A percentile compares a stretch with the other conserved stretches of the same genome.
phyloP scores from a whole-genome alignment of 495 filamentous ascomycete species.

The Penicillium goetzii region DNA sequence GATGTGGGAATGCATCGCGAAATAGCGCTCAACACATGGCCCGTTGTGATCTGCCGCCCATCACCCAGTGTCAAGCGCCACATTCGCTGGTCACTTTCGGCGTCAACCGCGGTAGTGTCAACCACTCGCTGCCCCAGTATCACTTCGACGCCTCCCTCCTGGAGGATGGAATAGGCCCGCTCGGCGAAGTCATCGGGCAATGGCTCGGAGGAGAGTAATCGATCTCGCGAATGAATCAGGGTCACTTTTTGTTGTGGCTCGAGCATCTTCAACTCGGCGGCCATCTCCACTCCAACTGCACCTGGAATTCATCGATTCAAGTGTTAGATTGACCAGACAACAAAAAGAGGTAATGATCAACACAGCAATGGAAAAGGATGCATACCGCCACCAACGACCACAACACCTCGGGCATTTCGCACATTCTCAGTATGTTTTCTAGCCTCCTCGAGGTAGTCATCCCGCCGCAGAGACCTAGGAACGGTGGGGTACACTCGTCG shows the following conservation, averaged over 20 bases:
- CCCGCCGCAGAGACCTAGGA: slow-evolving; percentile 56
- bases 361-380: slow-evolving; percentile 14
- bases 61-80: slow-evolving; percentile 59
- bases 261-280: slow-evolving; percentile 64
- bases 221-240: slow-evolving; percentile 66
- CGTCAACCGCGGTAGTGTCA: slow-evolving; percentile 33
- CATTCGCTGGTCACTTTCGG: slow-evolving; percentile 43
- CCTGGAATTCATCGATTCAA: slow-evolving; percentile 35
- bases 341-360: slow-evolving; percentile 2
- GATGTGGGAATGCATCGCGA: slow-evolving; percentile 59
- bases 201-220: slow-evolving; percentile 67
- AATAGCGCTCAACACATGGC: slow-evolving; percentile 63
- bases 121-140: slow-evolving; percentile 56
- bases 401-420: slow-evolving; percentile 45
- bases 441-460: slow-evolving; percentile 61
- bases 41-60: slow-evolving; percentile 54
- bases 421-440: slow-evolving; percentile 32
- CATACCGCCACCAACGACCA: slow-evolving; percentile 59
- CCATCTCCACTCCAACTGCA: slow-evolving; percentile 74
- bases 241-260: slow-evolving; percentile 62
- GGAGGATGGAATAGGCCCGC: slow-evolving; percentile 51
- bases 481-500: slow-evolving; percentile 65
- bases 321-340: slow-evolving; percentile 4
- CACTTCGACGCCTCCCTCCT: slow-evolving; percentile 59
- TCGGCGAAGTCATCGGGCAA: slow-evolving; percentile 68